Base-by-base conservation (phyloP, 2,329 filamentous ascomycete species). In the Diplodia mutila region DNA sequence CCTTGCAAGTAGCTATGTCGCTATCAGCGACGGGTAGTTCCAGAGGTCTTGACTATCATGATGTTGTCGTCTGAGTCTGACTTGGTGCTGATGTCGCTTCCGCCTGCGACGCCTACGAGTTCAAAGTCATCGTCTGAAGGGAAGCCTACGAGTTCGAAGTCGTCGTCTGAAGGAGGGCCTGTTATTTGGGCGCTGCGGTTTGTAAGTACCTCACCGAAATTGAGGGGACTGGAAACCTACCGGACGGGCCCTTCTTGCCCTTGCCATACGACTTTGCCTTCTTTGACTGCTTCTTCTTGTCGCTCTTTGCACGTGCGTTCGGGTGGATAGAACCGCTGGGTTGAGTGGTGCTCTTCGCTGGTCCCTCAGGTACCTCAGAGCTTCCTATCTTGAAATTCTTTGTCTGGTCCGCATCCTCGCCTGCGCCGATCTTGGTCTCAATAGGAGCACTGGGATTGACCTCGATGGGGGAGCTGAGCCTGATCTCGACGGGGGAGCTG, bases 251-350 rank as follows among this genome's bases (percentile, higher is more conserved):
- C 16, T 63, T 63, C 42, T 63, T 63, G n/a, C 59, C 46, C n/a
- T 63, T 63, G n/a, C 59, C 59, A 14, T 51, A 63, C 23, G 59
- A 51, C 64, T 66, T 66, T 52, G 23, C 46, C 53, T 59, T 66
- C 46, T 66, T 66, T 27, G 27, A 3, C 18, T 29, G 39, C 51
- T 57, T 66, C 46, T 59, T 66, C 39, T 59, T 66, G 7, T 55
- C 27, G 7, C 53, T 39, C 39, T 66, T 66, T n/a, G 49, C 39
- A n/a, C 64, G 64, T 25, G 64, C 64, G 4, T 27, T 49, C 6
- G 64, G 64, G 23, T 66, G 64, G 39, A 66, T 66, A 2, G 64
- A 66, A 14, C 52, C 18, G 12, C 27, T 59, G 12, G 49, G 25
- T 18, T 51, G 59, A 25, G 59, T 9, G 9, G 9, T 12, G 3